Evolutionary conservation across 2,329 filamentous ascomycete genomes (phyloP), one percentile per base, ranked within the genome.

Genomic region (Camillea tinctor): DNA sequence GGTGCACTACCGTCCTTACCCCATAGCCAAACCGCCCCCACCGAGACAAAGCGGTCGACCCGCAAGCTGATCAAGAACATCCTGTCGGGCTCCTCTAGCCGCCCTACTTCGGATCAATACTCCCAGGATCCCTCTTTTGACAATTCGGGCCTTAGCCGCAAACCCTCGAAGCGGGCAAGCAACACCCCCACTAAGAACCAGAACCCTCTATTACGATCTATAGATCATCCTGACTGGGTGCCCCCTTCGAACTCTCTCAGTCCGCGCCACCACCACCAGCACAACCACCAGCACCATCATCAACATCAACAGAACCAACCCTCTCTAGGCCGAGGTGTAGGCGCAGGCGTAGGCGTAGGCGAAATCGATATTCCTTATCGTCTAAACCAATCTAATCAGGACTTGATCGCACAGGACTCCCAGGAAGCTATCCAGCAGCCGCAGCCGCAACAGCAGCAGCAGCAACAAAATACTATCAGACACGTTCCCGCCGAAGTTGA

Each of bases 161-260:
- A 83, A 66, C 78, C 81, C 30, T 88, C 86, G 51, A 87, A 85
- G 76, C 79, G 84, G 69, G 75, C 82, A 71, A 83, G 82, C 79
- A 79, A 81, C 63, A 73, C 78, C 21, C 71, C 75, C 66, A 69
- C 74, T 67, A 66, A 81, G 64, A 76, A 72, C 63, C 67, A 81
- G 64, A 76, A 72, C 63, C 67, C 75, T 64, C 72, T 76, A 62
- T 59, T 71, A 19, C 60, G 68, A 48, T 21, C 69, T 52, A 62
- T 72, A 48, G 68, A 71, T 55, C 69, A 71, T 56, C 68, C 69
- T 48, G 71, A 73, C 56, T 72, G 69, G 70, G 68, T 66, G 51
- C 62, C 66, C 52, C 67, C 69, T 24, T 65, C 57, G 24, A 64
- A 52, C 55, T 60, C 63, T 36, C 13, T 30, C 13, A 55, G 57